These are phyloP conservation scores for Chimonanthus salicifolius DNA, from an alignment of 164 flowering plant genomes.

Conservation along the genomic window DNA sequence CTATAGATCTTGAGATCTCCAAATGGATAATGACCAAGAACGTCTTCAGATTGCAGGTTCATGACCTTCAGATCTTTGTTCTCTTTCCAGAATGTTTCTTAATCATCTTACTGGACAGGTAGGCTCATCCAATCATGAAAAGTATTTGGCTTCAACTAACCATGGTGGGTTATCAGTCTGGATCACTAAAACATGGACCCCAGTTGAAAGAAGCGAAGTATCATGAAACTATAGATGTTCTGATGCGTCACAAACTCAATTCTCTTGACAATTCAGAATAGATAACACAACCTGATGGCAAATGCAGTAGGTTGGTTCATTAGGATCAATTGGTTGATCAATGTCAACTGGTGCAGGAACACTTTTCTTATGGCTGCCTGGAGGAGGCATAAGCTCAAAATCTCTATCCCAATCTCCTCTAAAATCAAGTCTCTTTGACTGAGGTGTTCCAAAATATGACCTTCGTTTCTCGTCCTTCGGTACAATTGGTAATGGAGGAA, in stretches of 20 bases:
- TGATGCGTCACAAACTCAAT: neutral
- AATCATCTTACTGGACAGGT: neutral
- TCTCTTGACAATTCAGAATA: constrained; percentile 1
- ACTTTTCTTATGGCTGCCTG: constrained; percentile 81
- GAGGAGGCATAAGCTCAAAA: constrained; percentile 99
- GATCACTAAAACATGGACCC: neutral
- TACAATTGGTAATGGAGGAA: constrained; percentile 80
- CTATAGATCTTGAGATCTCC: neutral
- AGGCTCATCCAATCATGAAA: neutral
- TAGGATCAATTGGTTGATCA: constrained; percentile 96
- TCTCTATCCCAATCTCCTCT: constrained; percentile 94
- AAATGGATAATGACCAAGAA: neutral
- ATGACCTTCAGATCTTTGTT: neutral
- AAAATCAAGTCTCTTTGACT: constrained; percentile 60
- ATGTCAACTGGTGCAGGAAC: constrained; percentile 60
- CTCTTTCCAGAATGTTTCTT: neutral
- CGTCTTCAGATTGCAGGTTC: neutral
- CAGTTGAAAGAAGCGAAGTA: neutral
- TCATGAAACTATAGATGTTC: neutral
- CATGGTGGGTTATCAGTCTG: neutral
- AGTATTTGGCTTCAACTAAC: neutral
- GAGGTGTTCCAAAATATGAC: constrained; percentile 59
- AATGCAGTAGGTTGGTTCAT: constrained; percentile 97
- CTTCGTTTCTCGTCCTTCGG: constrained; percentile 72
- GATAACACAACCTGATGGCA: constrained; percentile 77